Base-by-base conservation (phyloP, 2,329 filamentous ascomycete species). In the Aureobasidium sp. region DNA sequence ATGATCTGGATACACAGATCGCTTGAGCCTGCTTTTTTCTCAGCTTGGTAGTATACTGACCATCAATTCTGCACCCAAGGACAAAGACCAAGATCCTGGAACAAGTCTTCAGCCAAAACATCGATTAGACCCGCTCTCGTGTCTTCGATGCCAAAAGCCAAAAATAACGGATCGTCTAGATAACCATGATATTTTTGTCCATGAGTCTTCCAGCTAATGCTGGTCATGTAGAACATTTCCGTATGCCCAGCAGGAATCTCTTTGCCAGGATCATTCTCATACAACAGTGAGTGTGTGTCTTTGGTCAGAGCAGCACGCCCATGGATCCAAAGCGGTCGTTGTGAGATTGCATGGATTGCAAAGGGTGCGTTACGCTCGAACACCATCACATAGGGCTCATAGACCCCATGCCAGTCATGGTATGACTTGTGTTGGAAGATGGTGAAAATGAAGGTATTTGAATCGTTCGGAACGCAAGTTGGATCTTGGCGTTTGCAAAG, bases 161-260 rank as follows among this genome's bases (percentile, higher is more conserved):
- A 50, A 47, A 89, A 84, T 16, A 89, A 23, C 16, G 83, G 80
- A 69, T 90, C 87, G 67, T 89, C 87, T 13, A 85, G 66, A 64
- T 83, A 88, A 0, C 87, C 88, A 69, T 88, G 84, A 68, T 89
- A 89, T 36, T 72, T 81, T 67, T 81, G 75, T 0, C 78, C 80
- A 0, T 74, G 73, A 0, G 68, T 72, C 72, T 84, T 87, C 87
- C 88, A 90, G 67, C 80, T 86, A 38, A 88, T 83, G 0, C 82
- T 85, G 0, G 86, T 89, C 0, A 89, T 77, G 67, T 88, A 90
- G 33, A 90, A 76, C 85, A 89, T 87, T 69, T 88, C 84, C 0
- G 81, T 82, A 29, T 80, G 78, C 1, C 69, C 71, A 9, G 36
- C 43, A 7, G 70, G 69, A 5, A 70, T 58, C 23, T 65, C 62